Base-by-base conservation (phyloP, 345 rosid genomes). In the Hibiscus syriacus region DNA sequence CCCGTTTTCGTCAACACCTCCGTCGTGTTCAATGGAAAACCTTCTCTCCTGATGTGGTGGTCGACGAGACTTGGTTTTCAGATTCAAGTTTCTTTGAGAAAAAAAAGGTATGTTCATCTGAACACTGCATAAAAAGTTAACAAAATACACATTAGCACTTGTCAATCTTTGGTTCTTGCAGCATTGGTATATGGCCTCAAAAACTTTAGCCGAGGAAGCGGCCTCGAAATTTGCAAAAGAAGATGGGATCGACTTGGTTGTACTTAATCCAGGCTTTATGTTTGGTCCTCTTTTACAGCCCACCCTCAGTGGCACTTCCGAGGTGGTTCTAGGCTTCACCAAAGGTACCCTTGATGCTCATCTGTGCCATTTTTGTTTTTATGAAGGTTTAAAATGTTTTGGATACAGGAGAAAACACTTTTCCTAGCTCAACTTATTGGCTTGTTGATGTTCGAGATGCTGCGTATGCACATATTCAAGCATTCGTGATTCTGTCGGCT, bases 391-490 rank as follows among this genome's bases (percentile, higher is more conserved):
- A 14, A 3, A 52, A 43, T 12, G 10, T 23, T 65, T 0, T 49
- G 2, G 38, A 23, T 45, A 50, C 74, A 74, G 83, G 81, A 27
- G 53, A 54, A 43, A 30, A n/a, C 14, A 55, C 23, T 36, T 66
- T 41, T 49, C 14, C 22, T 7, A 16, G 55, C 65, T 11, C 54
- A 13, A 46, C 26, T 64, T 69, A 58, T 11, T 72, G 85, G 64
- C 72, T 79, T 67, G 80, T 87, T 58, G 79, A 83, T 55, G 83
- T 79, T 32, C 81, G 81, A 72, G 81, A 87, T 58, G 80, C 82
- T 12, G 90, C 82, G 7, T 38, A 73, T 56, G 88, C 81, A 1
- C 92, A 85, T 75, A 63, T 87, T 34, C 80, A 65, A 79, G 90
- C 87, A 5, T 71, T 78, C 50, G 85, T 85, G 73, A 7, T 67